Base-by-base conservation (phyloP, 225 moss, liverwort and hornwort species). In the Bryum argenteum region DNA sequence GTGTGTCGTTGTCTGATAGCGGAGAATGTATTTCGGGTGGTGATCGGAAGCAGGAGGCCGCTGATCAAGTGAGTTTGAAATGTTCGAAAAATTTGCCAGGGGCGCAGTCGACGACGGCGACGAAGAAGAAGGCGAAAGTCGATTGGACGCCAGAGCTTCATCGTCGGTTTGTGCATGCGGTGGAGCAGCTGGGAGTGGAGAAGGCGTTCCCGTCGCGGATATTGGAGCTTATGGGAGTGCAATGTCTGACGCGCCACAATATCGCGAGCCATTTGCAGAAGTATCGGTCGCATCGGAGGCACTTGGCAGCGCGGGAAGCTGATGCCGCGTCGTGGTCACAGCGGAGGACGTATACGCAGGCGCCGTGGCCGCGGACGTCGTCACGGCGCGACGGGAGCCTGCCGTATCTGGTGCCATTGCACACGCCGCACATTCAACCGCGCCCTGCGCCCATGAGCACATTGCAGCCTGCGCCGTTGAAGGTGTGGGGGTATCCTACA, bases 61-160 rank as follows among this genome's bases (percentile, higher is more conserved):
- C n/a, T 23, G 54, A 85, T 39, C 87, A 75, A 44, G 22, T 56
- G 41, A 80, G 69, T 66, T 66, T 79, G 37, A 94, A 88, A 78
- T 75, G 79, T 68, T n/a, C n/a, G n/a, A 89, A 89, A 80, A 89
- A 81, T 71, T 86, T 53, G 7, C 77, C 78, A 0, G 66, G 87
- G 54, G 7, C 41, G 54, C 16, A 20, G 6, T 8, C 42, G 28
- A 9, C 63, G 4, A 6, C 38, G 11, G n/a, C 51, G 43, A 73
- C 90, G 23, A 85, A 91, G 81, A 92, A 92, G 85, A 98, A 98
- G 75, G 89, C 92, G 54, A 98, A 98, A 79, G 94, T 97, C 23
- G 93, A 97, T 80, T 93, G 96, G 96, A 97, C 93, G 38, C 96
- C 96, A 5, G 96, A 97, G 81, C 88, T 98, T 13, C 98, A 98